Evolutionary conservation across 2,329 filamentous ascomycete species (phyloP), one percentile per base, ranked within the genome.

Genomic region (Emmonsia crescens): DNA sequence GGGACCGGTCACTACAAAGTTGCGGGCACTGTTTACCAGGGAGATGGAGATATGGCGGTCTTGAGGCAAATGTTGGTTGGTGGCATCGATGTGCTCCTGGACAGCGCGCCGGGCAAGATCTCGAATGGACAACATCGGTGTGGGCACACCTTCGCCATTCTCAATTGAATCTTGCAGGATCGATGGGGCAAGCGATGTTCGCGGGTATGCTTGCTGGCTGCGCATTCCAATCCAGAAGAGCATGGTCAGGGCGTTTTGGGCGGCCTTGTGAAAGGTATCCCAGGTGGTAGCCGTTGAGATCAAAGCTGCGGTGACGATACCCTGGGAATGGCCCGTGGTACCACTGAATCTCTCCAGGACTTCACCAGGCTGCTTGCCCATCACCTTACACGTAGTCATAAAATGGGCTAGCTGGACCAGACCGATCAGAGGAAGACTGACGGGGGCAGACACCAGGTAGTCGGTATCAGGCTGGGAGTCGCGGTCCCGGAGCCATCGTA

Each of bases 201-300:
- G 86, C 46, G 94, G 95, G 77, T 96, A 99, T 1, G 92, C 92
- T 76, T 99, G 94, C 76, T 99, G 94, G 75, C 93, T 96, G 71
- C 94, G 88, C 64, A 93, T 87, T 73, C 95, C 94, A 68, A 99
- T 96, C 94, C 94, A 99, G 82, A 99, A 99, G 36, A 99, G 87
- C 71, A 96, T 90, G 36, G 89, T 94, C 66, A 99, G 80, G 2
- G 93, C 89, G 68, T 90, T 86, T 69, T 83, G 87, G 61, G 91
- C 84, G 61, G 90, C 85, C 70, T 89, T 86, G 66, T 89, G 85
- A 74, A 94, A 99, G 0, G 89, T 89, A 65, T 96, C 91, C 94
- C 94, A 99, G 33, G 89, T 91, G 67, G 90, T 89, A 3, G 92
- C 90, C 5, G 93, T 90, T 1, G 95, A 89, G 63, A 94, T 96